A percentile compares a stretch with the other conserved stretches of the same genome.
Conservation (phyloP, 768 basidiomycete species). For the Hygrophorus pudorinus region DNA sequence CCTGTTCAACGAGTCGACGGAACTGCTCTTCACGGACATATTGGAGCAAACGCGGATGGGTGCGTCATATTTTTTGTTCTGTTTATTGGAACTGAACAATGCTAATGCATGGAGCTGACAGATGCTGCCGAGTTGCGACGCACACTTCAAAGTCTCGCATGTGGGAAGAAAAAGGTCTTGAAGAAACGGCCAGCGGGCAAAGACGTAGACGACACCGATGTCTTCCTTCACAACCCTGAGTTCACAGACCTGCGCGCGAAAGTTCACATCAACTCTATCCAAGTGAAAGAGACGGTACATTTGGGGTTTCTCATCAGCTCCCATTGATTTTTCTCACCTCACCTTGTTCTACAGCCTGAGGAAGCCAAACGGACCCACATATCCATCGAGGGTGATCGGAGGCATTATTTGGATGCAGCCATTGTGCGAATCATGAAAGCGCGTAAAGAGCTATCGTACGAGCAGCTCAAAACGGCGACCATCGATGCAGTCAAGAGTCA, state of each 20-base stretch:
- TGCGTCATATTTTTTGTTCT: constrained; percentile 25
- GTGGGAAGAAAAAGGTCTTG: constrained; percentile 83
- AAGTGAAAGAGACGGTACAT: constrained; percentile 83
- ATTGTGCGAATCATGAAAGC: constrained; percentile 97
- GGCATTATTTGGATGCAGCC: constrained; percentile 81
- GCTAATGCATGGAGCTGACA: constrained; percentile 21
- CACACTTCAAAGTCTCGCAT: constrained; percentile 87
- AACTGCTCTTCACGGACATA: constrained; percentile 60
- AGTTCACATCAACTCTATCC: constrained; percentile 93
- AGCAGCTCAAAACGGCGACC: constrained; percentile 71
- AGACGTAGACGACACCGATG: constrained; percentile 68
- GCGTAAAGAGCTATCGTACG: constrained; percentile 72
- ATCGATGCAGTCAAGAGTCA: constrained; percentile 82
- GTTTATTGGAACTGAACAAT: constrained; percentile 9
- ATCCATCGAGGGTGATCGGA: constrained; percentile 81
- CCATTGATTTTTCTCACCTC: neutral
- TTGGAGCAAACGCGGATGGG: constrained; percentile 61
- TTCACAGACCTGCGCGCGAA: constrained; percentile 73
- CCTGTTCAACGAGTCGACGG: constrained; percentile 66
- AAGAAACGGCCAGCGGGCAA: constrained; percentile 68
- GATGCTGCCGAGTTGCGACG: constrained; percentile 67
- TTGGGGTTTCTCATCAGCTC: neutral
- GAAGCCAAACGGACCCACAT: constrained; percentile 77
- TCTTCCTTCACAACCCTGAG: constrained; percentile 72
- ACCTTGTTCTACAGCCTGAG: constrained; percentile 45